These are phyloP conservation scores for Striga hermonthica DNA, from an alignment of 305 asterid genomes.

Conservation along the genomic window DNA sequence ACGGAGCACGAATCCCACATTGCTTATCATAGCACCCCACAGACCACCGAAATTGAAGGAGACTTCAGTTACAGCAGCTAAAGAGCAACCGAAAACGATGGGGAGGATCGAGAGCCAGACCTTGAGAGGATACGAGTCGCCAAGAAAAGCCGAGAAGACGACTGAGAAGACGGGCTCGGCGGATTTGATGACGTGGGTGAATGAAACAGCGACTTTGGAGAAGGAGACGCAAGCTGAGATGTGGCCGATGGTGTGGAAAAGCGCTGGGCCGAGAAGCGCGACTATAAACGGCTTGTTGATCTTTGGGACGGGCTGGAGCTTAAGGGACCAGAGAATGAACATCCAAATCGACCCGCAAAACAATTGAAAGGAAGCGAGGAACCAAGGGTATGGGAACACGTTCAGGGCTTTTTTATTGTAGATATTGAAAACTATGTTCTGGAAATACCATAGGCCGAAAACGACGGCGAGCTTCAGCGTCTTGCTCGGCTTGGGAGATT, in stretches of 20 bases:
- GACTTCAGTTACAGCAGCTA: conserved; percentile 78
- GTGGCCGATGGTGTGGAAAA: conserved; percentile 82
- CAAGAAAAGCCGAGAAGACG: conserved; percentile 60
- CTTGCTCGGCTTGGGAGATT: conserved; percentile 46
- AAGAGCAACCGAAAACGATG: conserved; percentile 76
- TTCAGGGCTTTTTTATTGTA: conserved; percentile 78
- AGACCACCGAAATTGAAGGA: conserved; percentile 67
- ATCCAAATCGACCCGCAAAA: conserved; percentile 85
- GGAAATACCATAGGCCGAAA: conserved; percentile 88
- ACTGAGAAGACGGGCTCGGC: conserved; percentile 82
- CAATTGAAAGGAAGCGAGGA: conserved; percentile 87
- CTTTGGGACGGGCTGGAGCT: conserved; percentile 76
- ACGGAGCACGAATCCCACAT: conserved; percentile 70
- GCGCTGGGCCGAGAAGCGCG: conserved; percentile 92
- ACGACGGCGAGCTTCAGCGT: conserved; percentile 57
- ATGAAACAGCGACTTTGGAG: conserved; percentile 78
- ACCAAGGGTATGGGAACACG: conserved; percentile 84
- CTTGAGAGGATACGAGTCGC: conserved; percentile 56
- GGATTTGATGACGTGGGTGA: conserved; percentile 77
- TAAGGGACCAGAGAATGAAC: conserved; percentile 65
- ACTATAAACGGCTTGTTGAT: conserved; percentile 61
- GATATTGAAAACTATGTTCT: conserved; percentile 80
- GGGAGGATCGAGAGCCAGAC: conserved; percentile 79
- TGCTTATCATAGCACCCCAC: conserved; percentile 75
- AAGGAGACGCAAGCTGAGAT: conserved; percentile 83